phyloP scores from a whole-genome alignment of 2,329 filamentous ascomycete genomes.

The Paecilomyces sp. region DNA sequence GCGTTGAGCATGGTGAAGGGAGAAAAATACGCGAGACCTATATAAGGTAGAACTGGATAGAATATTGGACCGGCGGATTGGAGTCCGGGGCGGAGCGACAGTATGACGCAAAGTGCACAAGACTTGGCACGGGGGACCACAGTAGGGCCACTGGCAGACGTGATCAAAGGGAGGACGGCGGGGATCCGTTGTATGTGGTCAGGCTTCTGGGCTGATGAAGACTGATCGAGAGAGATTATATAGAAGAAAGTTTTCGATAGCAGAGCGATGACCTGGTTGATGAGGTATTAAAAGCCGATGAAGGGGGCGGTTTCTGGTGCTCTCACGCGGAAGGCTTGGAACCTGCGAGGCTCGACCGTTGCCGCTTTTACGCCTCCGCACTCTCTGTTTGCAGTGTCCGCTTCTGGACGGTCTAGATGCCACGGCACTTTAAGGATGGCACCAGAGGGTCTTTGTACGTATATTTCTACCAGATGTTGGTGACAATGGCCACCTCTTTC shows the following conservation, averaged over 20 bases:
- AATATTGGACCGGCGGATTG: slow-evolving; percentile 17
- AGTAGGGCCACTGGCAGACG: neutral
- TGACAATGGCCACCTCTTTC: neutral
- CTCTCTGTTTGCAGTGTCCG: neutral
- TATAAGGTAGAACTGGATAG: slow-evolving; percentile 11
- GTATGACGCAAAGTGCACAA: slow-evolving; percentile 34
- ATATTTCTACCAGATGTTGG: neutral
- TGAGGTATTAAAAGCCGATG: neutral
- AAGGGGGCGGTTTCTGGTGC: neutral
- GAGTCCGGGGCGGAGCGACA: slow-evolving; percentile 17
- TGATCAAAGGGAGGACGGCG: neutral
- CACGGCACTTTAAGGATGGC: neutral
- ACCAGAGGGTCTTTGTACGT: neutral
- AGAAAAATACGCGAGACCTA: slow-evolving; percentile 10
- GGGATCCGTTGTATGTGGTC: neutral
- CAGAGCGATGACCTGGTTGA: neutral
- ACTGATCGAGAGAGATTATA: neutral
- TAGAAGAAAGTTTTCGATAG: neutral
- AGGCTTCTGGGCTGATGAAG: neutral
- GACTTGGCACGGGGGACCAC: slow-evolving; percentile 4
- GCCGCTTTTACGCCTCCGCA: neutral
- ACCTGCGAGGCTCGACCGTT: neutral
- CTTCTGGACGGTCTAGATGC: neutral
- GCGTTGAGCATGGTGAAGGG: slow-evolving; percentile 32
- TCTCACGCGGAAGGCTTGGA: neutral